Evolutionary conservation across 2,329 filamentous ascomycete genomes (phyloP).

Genomic region (Chaetomium strumarium): DNA sequence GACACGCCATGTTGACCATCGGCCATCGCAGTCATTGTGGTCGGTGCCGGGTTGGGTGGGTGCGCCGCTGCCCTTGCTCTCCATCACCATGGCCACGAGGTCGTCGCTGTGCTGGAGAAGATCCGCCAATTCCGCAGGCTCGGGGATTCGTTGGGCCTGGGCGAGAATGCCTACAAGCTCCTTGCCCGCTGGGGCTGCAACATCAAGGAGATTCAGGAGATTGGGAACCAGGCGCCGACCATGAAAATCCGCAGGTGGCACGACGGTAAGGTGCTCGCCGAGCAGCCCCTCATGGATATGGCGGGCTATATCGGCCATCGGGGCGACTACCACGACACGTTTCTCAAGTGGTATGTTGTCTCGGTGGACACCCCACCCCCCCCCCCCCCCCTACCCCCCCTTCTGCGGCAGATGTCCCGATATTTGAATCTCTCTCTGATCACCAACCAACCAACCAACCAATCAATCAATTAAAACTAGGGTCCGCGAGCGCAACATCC

Average conservation of each 20-base stretch:
- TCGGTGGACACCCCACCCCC: neutral
- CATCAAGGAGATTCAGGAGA: conserved; percentile 30
- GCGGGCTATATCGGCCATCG: conserved; percentile 41
- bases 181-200: conserved; percentile 39
- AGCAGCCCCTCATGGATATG: conserved; percentile 46
- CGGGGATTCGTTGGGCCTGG: conserved; percentile 41
- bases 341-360: conserved; percentile 30
- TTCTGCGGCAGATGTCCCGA: too few relatives aligned
- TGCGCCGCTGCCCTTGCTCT: conserved; percentile 44
- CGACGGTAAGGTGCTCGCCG: conserved; percentile 41
- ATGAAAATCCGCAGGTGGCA: conserved; percentile 45
- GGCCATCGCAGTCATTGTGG: conserved; percentile 39
- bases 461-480: neutral
- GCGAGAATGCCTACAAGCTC: conserved; percentile 42
- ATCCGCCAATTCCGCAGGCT: conserved; percentile 38
- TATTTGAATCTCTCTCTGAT: too few relatives aligned
- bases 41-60: conserved; percentile 45
- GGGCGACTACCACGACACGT: conserved; percentile 39
- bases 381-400: too few relatives aligned
- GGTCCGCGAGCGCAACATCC: conserved; percentile 35
- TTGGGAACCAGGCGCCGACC: conserved; percentile 41
- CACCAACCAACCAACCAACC: too few relatives aligned
- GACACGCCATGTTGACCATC: neutral
- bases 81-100: conserved; percentile 39
- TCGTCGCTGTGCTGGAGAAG: conserved; percentile 38